A percentile compares a stretch with the other conserved stretches of the same genome.
These are phyloP conservation scores for Aspergillus jensenii DNA, from an alignment of 2,329 filamentous ascomycete species.

Conservation along the genomic window DNA sequence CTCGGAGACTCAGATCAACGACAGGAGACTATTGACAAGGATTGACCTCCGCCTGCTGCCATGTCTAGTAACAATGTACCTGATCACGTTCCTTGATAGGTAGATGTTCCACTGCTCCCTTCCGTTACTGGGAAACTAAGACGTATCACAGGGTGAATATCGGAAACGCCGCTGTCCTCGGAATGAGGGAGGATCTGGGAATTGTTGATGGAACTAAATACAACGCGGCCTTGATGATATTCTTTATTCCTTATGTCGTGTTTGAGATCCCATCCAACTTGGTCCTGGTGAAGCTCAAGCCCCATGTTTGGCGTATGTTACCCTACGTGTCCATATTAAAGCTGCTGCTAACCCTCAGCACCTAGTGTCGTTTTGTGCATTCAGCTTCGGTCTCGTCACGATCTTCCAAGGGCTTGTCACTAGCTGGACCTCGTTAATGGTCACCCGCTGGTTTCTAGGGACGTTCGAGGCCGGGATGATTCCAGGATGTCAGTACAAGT, in stretches of 20 bases:
- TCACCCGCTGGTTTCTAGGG: slow-evolving; percentile 78
- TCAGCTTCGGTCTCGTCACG: slow-evolving; percentile 74
- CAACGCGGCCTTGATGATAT: slow-evolving; percentile 72
- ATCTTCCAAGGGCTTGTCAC: slow-evolving; percentile 73
- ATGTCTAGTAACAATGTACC: slow-evolving; percentile 67
- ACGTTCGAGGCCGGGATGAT: slow-evolving; percentile 69
- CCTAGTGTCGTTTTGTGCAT: slow-evolving; percentile 73
- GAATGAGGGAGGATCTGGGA: slow-evolving; percentile 60
- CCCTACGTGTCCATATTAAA: background rate
- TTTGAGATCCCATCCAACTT: slow-evolving; percentile 66
- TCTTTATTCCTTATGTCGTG: slow-evolving; percentile 73
- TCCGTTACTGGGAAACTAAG: background rate
- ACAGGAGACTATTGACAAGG: slow-evolving; percentile 62
- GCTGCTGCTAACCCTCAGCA: background rate
- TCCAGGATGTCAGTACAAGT: slow-evolving; percentile 55
- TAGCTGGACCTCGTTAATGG: slow-evolving; percentile 73
- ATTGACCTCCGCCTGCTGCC: slow-evolving; percentile 70
- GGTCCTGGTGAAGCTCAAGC: slow-evolving; percentile 65
- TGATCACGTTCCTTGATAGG: slow-evolving; percentile 62
- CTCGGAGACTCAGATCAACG: slow-evolving; percentile 32
- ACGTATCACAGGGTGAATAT: slow-evolving; percentile 62
- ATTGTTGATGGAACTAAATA: slow-evolving; percentile 56
- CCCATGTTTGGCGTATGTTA: slow-evolving; percentile 61
- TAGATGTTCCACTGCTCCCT: slow-evolving; percentile 9
- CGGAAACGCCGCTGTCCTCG: slow-evolving; percentile 68